Conservation (phyloP, 495 filamentous ascomycete species). For the Acidomyces sp. region DNA sequence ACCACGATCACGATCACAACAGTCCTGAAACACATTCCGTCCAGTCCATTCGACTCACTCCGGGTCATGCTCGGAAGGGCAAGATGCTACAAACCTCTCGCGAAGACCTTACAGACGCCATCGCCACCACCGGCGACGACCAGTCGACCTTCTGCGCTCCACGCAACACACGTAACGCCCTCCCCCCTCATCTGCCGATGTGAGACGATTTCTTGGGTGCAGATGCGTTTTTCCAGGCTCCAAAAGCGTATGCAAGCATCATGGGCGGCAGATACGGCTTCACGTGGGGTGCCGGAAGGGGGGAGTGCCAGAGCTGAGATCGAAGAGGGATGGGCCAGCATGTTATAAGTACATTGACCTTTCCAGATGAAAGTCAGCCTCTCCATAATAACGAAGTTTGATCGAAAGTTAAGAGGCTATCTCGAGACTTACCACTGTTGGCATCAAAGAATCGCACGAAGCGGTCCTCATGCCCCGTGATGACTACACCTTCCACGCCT, state of each 20-base stretch:
- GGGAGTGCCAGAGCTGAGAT: slow-evolving; percentile 83
- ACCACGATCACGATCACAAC: too few relatives aligned
- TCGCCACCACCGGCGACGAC: slow-evolving; percentile 94
- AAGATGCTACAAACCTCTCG: too few relatives aligned
- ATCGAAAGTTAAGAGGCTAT: too few relatives aligned
- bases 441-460: slow-evolving; percentile 96
- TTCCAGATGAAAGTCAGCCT: too few relatives aligned
- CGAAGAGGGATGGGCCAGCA: slow-evolving; percentile 88
- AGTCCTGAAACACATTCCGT: too few relatives aligned
- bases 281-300: slow-evolving; percentile 79
- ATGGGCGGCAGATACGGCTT: slow-evolving; percentile 91
- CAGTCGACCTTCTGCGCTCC: slow-evolving; percentile 88
- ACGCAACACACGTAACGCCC: slow-evolving; percentile 82
- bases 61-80: too few relatives aligned
- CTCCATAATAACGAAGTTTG: too few relatives aligned
- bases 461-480: slow-evolving; percentile 88
- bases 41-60: too few relatives aligned
- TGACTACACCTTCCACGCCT: slow-evolving; percentile 81
- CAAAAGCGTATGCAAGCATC: slow-evolving; percentile 92
- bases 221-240: slow-evolving; percentile 88
- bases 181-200: slow-evolving; percentile 89
- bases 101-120: slow-evolving; percentile 92
- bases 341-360: slow-evolving; percentile 99
- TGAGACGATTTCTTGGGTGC: slow-evolving; percentile 84
- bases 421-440: slow-evolving; percentile 84